These are phyloP conservation scores for Chytriomyces confervae DNA, from an alignment of 192 early-diverging fungal species.

Conservation along the genomic window DNA sequence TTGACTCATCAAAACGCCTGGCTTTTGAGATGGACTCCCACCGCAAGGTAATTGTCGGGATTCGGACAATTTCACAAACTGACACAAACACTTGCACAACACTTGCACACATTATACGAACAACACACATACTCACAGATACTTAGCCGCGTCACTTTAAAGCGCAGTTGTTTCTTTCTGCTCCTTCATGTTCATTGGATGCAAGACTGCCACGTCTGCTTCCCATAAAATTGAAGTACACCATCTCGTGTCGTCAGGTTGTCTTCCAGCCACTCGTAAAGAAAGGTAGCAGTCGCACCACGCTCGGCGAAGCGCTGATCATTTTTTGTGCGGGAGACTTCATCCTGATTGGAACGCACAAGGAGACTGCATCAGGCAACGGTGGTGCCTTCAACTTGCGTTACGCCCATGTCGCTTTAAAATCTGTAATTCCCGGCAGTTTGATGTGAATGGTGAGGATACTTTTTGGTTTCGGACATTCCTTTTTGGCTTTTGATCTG, in stretches of 20 bases:
- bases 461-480: too few relatives aligned
- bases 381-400: slow-evolving; percentile 1
- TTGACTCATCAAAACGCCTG: background rate
- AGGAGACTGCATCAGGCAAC: background rate
- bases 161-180: background rate
- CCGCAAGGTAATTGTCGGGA: too few relatives aligned
- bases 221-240: background rate
- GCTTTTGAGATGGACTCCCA: background rate
- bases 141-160: background rate
- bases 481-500: too few relatives aligned
- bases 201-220: background rate
- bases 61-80: too few relatives aligned
- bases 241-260: background rate
- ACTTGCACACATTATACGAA: background rate
- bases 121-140: too few relatives aligned
- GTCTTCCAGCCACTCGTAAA: background rate
- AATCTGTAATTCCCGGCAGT: background rate
- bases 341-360: background rate
- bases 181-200: background rate
- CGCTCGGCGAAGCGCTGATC: background rate
- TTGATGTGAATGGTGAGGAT: background rate
- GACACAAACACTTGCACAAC: background rate
- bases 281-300: background rate
- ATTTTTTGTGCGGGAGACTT: background rate
- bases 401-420: slow-evolving; percentile 3